Base-by-base conservation (phyloP, 2,329 filamentous ascomycete genomes). In the Tothia fuscella region DNA sequence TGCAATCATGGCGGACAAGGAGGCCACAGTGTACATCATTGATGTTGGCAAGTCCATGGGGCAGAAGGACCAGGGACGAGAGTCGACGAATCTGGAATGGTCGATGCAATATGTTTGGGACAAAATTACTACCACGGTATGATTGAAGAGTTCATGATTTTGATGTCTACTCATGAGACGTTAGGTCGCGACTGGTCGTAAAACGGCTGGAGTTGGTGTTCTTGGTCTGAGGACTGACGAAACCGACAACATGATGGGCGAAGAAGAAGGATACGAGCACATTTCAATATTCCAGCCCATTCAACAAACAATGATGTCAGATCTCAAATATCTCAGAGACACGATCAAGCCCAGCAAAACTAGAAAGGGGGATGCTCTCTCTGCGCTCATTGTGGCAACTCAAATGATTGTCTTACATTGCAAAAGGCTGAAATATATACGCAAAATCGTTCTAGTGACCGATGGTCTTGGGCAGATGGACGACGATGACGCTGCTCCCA, bases 91-190 rank as follows among this genome's bases (percentile, higher is more conserved):
- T 57, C 73, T 98, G 14, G 85, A 95, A 46, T 98, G 81, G 77
- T 76, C 78, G 36, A 79, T 96, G 76, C 76, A 77, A 47, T 98
- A 94, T 62, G 74, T 96, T 38, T 98, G 89, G 88, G 89, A 96
- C 68, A 91, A 84, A 57, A 82, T 93, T 50, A 80, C 80, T 4
- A 76, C 74, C 6, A 85, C 79, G 3, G 80, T 86, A 60, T 62
- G 71, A 9, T 24, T 6, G 4, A 9, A 37, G 4, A 20, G 13
- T 4, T 32, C 13, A 3, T 20, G 19, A n/a, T 10, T 19, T 36
- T 7, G 31, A 14, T 39, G 5, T 13, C 17, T 10, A 21, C 7
- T 9, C 2, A 17, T 10, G 3, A 29, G 3, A 12, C 22, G 25
- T 10, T 41, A 75, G 69, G 67, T 77, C 28, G 67, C 70, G 22